Conservation (phyloP, 306 rosid genomes). For the Lagenaria siceraria region DNA sequence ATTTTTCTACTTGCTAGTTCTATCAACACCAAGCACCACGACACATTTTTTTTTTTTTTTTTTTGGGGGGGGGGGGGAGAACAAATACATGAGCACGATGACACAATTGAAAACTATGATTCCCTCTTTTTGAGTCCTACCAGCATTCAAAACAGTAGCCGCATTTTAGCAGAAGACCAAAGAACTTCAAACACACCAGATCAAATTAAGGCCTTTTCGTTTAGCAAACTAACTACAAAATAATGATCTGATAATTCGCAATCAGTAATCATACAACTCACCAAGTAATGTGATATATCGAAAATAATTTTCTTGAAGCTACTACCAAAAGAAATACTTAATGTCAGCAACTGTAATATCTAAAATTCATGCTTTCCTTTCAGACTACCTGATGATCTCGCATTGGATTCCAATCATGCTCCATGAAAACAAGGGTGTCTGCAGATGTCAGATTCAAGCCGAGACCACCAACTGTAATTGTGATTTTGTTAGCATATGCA, state of each 20-base stretch:
- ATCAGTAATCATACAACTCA: not conserved
- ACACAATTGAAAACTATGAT: not conserved
- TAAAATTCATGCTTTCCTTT: not conserved
- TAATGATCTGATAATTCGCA: not conserved
- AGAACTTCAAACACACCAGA: not conserved
- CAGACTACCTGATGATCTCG: slow-evolving; percentile 83
- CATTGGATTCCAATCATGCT: slow-evolving; percentile 99
- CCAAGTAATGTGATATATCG: not conserved
- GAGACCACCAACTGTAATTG: slow-evolving; percentile 81
- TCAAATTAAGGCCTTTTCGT: not conserved
- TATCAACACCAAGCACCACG: not conserved
- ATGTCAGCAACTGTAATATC: not conserved
- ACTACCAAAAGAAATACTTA: not conserved
- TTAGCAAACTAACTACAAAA: not conserved
- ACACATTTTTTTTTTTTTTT: not conserved
- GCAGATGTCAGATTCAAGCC: slow-evolving; percentile 98
- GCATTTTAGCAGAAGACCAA: not conserved
- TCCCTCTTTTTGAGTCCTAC: not conserved
- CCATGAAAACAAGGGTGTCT: slow-evolving; percentile 88
- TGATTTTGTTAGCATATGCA: slow-evolving; percentile 7
- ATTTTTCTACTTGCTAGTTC: not conserved
- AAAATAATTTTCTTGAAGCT: not conserved
- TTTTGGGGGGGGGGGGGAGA: no score
- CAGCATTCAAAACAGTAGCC: not conserved
- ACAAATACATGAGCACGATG: not conserved